phyloP scores from a whole-genome alignment of 331 rosid genomes.

The Malus hybrid region DNA sequence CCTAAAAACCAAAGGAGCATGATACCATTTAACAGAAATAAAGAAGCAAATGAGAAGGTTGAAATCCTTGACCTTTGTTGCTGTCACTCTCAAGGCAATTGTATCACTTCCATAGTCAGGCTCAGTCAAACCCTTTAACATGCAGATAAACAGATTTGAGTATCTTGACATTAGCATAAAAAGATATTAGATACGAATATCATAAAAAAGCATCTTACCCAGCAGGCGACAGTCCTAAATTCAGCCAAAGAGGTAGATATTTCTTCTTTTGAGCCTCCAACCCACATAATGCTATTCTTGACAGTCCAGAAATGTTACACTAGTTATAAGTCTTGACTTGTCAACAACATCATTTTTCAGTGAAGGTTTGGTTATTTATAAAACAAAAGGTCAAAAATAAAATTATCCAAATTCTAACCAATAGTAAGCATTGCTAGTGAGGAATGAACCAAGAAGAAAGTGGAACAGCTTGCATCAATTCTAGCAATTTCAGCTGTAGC shows the following conservation, averaged over 20 bases:
- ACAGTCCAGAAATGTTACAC: constrained; percentile 12
- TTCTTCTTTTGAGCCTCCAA: constrained; percentile 78
- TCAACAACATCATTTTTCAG: neutral
- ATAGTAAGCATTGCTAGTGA: constrained; percentile 81
- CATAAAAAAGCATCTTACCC: constrained; percentile 39
- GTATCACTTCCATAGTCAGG: constrained; percentile 91
- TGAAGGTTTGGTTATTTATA: neutral
- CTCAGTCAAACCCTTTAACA: constrained; percentile 70
- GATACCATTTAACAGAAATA: neutral
- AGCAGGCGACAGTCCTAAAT: constrained; percentile 54
- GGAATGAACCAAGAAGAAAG: constrained; percentile 74
- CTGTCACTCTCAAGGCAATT: constrained; percentile 59
- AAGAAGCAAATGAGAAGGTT: constrained; percentile 10
- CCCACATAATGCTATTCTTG: constrained; percentile 69
- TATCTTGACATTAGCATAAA: constrained; percentile 7
- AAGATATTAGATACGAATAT: neutral
- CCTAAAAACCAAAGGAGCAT: neutral
- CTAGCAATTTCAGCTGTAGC: constrained; percentile 69
- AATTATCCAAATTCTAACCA: constrained; percentile 31
- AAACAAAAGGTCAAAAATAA: neutral
- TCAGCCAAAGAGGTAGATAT: constrained; percentile 69
- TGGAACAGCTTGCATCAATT: constrained; percentile 78
- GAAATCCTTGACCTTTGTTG: constrained; percentile 43
- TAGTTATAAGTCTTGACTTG: constrained; percentile 6
- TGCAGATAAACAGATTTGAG: constrained; percentile 9